phyloP scores from a whole-genome alignment of 176 grass and related monocot species.

The Paspalum notatum region DNA sequence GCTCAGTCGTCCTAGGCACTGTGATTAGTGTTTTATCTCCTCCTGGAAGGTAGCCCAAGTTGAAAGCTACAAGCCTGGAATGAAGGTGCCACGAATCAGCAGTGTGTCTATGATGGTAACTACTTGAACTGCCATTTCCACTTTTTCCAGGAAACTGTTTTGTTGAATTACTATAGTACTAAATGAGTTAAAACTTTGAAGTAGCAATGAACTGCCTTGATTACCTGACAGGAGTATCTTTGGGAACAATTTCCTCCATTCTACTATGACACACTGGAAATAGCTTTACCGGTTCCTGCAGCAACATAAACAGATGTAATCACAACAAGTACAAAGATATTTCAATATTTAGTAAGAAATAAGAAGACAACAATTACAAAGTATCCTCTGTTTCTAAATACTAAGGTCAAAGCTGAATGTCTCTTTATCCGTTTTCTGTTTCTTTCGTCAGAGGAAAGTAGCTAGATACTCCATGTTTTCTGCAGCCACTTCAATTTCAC shows the following conservation, averaged over 20 bases:
- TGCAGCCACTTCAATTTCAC: slow-evolving; percentile 19
- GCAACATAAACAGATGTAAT: slow-evolving; percentile 18
- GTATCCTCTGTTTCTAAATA: background rate
- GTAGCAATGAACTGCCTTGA: slow-evolving; percentile 13
- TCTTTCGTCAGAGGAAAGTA: slow-evolving; percentile 1
- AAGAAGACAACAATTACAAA: background rate
- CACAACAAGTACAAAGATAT: slow-evolving; percentile 19
- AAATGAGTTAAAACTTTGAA: slow-evolving; percentile 19
- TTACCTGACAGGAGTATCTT: slow-evolving; percentile 72
- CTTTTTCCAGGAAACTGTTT: background rate
- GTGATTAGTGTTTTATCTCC: slow-evolving; percentile 88
- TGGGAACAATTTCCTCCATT: slow-evolving; percentile 82
- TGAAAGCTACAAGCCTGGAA: slow-evolving; percentile 86
- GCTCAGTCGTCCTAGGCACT: slow-evolving; percentile 66
- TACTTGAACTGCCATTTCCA: slow-evolving; percentile 21
- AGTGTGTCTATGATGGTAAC: background rate
- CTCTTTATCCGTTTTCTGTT: background rate
- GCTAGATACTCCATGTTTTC: slow-evolving; percentile 11
- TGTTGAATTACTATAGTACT: background rate
- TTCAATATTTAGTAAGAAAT: background rate
- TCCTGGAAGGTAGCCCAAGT: slow-evolving; percentile 90
- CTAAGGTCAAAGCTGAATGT: background rate
- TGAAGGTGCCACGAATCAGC: slow-evolving; percentile 12
- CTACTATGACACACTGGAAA: slow-evolving; percentile 78
- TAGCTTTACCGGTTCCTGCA: slow-evolving; percentile 70